These are phyloP conservation scores for Hymenoscyphus fructigenus DNA, from an alignment of 2,329 filamentous ascomycete genomes.

Conservation along the genomic window DNA sequence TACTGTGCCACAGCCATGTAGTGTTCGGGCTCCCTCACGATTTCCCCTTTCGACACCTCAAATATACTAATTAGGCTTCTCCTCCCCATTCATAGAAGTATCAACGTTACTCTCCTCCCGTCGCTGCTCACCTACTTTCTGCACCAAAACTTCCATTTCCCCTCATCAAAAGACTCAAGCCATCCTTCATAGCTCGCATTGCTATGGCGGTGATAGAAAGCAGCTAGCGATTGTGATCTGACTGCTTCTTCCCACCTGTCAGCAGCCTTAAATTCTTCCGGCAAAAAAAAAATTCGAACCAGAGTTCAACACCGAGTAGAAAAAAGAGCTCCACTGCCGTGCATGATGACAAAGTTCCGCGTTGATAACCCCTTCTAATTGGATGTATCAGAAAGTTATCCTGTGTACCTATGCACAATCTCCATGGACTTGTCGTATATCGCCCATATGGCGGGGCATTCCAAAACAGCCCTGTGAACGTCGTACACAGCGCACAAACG, in stretches of 20 bases:
- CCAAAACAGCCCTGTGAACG: no score
- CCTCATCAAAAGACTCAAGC: not conserved
- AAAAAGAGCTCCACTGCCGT: not conserved
- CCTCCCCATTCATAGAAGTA: not conserved
- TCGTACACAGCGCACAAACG: no score
- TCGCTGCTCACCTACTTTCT: conserved; percentile 1
- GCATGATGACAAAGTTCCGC: not conserved
- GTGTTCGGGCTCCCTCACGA: not conserved
- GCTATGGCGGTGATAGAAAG: not conserved
- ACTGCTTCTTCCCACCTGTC: not conserved
- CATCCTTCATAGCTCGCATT: not conserved
- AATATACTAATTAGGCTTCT: not conserved
- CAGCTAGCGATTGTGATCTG: not conserved
- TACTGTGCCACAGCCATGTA: not conserved
- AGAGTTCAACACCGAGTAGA: not conserved
- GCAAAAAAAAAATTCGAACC: not conserved
- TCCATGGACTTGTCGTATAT: no score
- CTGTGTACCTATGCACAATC: not conserved
- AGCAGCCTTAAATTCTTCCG: not conserved
- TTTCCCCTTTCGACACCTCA: not conserved
- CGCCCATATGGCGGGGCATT: no score
- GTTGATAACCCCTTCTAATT: not conserved
- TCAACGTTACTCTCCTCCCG: not conserved
- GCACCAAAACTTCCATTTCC: not conserved
- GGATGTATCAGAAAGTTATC: not conserved